phyloP scores from a whole-genome alignment of 2,329 filamentous ascomycete species.

The Byssoonygena ceratinophila region DNA sequence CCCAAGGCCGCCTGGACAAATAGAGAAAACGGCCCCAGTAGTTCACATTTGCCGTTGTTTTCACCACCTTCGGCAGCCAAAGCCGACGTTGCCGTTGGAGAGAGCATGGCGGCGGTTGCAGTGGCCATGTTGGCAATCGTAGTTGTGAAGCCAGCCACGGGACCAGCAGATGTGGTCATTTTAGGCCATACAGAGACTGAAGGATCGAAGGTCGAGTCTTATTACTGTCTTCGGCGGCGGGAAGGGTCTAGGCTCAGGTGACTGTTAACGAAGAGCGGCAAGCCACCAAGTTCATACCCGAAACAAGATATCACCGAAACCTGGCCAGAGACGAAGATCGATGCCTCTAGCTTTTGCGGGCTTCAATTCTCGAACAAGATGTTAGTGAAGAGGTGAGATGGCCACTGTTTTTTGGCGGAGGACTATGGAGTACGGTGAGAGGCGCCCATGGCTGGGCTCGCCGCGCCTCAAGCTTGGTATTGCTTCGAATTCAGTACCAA shows the following conservation, averaged over 20 bases:
- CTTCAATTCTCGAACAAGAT: not conserved
- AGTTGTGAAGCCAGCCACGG: slow-evolving; percentile 9
- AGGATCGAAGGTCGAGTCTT: not conserved
- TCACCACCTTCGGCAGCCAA: slow-evolving; percentile 28
- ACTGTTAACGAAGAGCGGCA: not conserved
- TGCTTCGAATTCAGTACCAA: slow-evolving; percentile 2
- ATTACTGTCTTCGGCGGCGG: too few relatives aligned
- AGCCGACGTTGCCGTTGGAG: slow-evolving; percentile 9
- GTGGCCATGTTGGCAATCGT: slow-evolving; percentile 16
- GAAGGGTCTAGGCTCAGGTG: not conserved
- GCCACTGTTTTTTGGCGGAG: not conserved
- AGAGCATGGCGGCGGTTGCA: slow-evolving; percentile 6
- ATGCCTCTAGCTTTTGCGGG: not conserved
- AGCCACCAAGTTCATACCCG: slow-evolving; percentile 2
- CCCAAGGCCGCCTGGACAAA: slow-evolving; percentile 82
- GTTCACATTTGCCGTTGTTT: slow-evolving; percentile 64
- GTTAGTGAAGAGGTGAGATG: not conserved
- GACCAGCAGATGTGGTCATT: slow-evolving; percentile 1
- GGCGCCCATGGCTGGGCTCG: not conserved
- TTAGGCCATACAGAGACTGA: slow-evolving; percentile 1
- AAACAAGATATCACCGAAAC: not conserved
- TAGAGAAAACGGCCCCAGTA: slow-evolving; percentile 84
- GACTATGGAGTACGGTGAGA: not conserved
- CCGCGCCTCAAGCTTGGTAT: not conserved
- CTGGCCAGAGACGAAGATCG: not conserved